Evolutionary conservation across 2,329 filamentous ascomycete genomes (phyloP), one percentile per base, ranked within the genome.

Genomic region (Aspergillus arachidicola): DNA sequence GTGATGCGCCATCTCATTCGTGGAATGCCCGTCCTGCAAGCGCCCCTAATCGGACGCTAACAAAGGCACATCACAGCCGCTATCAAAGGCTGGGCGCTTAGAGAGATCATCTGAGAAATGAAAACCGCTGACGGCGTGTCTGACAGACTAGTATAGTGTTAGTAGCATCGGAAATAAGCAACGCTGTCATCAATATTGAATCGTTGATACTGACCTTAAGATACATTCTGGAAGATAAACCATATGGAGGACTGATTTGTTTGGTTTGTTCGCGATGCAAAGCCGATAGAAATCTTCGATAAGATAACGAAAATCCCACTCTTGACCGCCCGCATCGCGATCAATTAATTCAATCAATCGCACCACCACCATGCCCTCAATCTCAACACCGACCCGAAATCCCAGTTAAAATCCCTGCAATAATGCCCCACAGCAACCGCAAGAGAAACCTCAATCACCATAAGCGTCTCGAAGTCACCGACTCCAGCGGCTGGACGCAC

Each of bases 401-500:
- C 28, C 48, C 19, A 23, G 26, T 26, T 43, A 19, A n/a, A 58
- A 51, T 53, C 51, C 59, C 28, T 38, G 30, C 48, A 63, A 64
- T 34, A 46, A 79, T 79, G 77, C 76, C 76, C 60, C 76, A 77
- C 63, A 75, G 69, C 32, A 66, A 69, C 3, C 74, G 75, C 36
- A 70, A 69, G 58, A 75, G 71, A 66, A 23, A 46, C 60, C 32
- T 21, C 54, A 48, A 38, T 28, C 60, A 61, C 62, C 64, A 71
- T 53, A 80, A 79, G 66, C 76, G 76, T 43, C 68, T 75, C 50
- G 65, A 78, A 71, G 65, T 80, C 59, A 76, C 74, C 58, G 78
- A 78, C 67, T 61, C 72, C 26, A 71, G 78, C 55, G 79, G 80
- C 71, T 82, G 80, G 80, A 81, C 80, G 28, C 79, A 81, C 66